Evolutionary conservation across 768 basidiomycete species (phyloP).

Genomic region (Tylopilus balloui): DNA sequence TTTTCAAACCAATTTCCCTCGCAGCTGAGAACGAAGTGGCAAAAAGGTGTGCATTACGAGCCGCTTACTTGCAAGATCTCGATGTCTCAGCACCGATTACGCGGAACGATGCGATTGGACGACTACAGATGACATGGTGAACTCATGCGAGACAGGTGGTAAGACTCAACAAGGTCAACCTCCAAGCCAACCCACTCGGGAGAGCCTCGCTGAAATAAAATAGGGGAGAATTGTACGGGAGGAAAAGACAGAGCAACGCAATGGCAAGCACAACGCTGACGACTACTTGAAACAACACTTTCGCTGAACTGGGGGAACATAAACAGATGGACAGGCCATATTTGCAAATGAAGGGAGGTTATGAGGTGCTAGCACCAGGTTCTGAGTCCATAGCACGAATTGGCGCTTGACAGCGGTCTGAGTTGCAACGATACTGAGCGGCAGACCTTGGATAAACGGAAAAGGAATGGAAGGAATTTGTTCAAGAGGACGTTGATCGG

Average conservation of each 20-base stretch:
- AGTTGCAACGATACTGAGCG: conserved; percentile 14
- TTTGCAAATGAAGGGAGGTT: conserved; percentile 25
- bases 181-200: conserved; percentile 22
- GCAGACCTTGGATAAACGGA: conserved; percentile 7
- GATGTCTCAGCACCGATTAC: neutral
- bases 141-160: conserved; percentile 8
- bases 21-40: neutral
- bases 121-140: conserved; percentile 8
- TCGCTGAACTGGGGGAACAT: conserved; percentile 15
- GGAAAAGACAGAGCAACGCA: conserved; percentile 17
- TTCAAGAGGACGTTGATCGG: conserved; percentile 11
- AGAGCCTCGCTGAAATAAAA: conserved; percentile 18
- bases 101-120: conserved; percentile 15
- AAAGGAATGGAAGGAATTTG: conserved; percentile 21
- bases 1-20: neutral
- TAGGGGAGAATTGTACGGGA: conserved; percentile 16
- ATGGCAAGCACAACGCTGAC: conserved; percentile 26
- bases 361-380: conserved; percentile 24
- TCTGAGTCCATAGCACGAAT: conserved; percentile 19
- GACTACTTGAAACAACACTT: conserved; percentile 29
- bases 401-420: conserved; percentile 6
- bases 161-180: conserved; percentile 37
- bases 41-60: neutral
- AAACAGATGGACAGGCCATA: conserved; percentile 20
- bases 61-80: neutral